Evolutionary conservation across 2,329 filamentous ascomycete genomes (phyloP), one percentile per base, ranked within the genome.

Genomic region (Achaetomium macrosporum): DNA sequence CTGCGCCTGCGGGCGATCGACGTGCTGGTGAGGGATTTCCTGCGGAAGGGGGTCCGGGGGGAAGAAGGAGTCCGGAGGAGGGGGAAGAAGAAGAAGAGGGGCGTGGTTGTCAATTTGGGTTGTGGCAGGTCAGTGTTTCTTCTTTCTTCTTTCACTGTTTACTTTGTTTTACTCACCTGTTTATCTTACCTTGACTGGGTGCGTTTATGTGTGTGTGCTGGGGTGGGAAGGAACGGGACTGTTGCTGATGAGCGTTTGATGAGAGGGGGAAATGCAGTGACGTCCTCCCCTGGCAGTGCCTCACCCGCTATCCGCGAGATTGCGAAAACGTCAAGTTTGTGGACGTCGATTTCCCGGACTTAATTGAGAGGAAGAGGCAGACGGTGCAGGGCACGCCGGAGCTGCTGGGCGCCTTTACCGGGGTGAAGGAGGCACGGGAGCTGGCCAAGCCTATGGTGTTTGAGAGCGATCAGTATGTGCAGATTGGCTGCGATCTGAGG

Each of bases 1-100:
- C 73, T 96, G 36, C 83, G 90, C 30, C 86, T 96, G 74, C 85
- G 87, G 65, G 85, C 88, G 15, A 84, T 96, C 54, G 88, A 95
- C 64, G 76, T 84, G 56, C 77, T 84, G 5, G 83, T 95, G 16
- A 77, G 78, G 17, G 74, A 78, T n/a, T 96, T 96, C 61, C 74
- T 96, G n/a, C 15, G 36, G 5, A 42, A 15, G 11, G 33, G 33
- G 7, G 30, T 31, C 30, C 11, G 33, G 10, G 33, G 30, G 7
- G 33, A 15, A 13, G 35, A n/a, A 15, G 35, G 15, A 13, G 12
- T n/a, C n/a, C n/a, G 15, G 12, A n/a, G 10, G 8, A 8, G 35
- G 0, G 40, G 64, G 64, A 42, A 65, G 66, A 31, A 5, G 13
- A 69, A 75, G 16, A 73, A 74, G 31, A 84, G 79, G 57, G 95